A percentile compares a stretch with the other conserved stretches of the same genome.
These are phyloP conservation scores for Schizothecium vesticola DNA, from an alignment of 495 filamentous ascomycete species.

Conservation along the genomic window DNA sequence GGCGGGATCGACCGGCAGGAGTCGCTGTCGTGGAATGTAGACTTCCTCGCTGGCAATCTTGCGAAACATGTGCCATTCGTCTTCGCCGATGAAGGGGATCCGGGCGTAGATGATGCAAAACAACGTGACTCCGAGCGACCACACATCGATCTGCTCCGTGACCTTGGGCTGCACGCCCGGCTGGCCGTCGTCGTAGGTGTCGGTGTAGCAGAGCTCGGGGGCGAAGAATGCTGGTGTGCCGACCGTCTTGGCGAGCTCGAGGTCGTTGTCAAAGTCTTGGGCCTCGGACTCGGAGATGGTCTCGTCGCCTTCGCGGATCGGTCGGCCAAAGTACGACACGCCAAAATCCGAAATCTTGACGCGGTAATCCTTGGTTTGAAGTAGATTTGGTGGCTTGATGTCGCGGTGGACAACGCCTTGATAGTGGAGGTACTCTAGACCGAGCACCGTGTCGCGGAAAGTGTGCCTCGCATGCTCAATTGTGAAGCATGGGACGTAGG, in stretches of 20 bases:
- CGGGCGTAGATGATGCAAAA: constrained; percentile 94
- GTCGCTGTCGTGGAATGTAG: constrained; percentile 74
- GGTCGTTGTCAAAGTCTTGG: constrained; percentile 77
- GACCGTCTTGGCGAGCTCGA: constrained; percentile 94
- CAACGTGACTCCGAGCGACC: constrained; percentile 92
- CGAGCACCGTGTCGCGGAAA: constrained; percentile 89
- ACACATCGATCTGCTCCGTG: constrained; percentile 79
- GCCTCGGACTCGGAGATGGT: constrained; percentile 78
- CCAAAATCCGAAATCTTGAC: constrained; percentile 99
- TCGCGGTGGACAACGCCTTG: constrained; percentile 96
- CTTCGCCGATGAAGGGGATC: constrained; percentile 84
- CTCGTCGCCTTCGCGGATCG: constrained; percentile 70
- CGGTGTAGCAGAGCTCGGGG: constrained; percentile 91
- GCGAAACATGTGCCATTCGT: constrained; percentile 85
- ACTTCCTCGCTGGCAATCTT: constrained; percentile 86
- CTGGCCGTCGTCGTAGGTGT: constrained; percentile 37
- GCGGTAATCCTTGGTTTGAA: constrained; percentile 76
- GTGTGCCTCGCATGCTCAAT: constrained; percentile 76
- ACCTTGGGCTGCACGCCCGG: constrained; percentile 41
- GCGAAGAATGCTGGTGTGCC: constrained; percentile 98
- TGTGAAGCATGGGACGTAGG: constrained; percentile 86
- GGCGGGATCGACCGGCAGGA: constrained; percentile 67
- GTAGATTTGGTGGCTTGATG: constrained; percentile 97
- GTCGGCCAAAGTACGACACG: constrained; percentile 90
- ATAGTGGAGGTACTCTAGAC: constrained; percentile 92